Percentiles rank a stretch among this genome's conserved stretches.
phyloP scores from a whole-genome alignment of 2,329 filamentous ascomycete species.

The Arthrobotrys megalospora region DNA sequence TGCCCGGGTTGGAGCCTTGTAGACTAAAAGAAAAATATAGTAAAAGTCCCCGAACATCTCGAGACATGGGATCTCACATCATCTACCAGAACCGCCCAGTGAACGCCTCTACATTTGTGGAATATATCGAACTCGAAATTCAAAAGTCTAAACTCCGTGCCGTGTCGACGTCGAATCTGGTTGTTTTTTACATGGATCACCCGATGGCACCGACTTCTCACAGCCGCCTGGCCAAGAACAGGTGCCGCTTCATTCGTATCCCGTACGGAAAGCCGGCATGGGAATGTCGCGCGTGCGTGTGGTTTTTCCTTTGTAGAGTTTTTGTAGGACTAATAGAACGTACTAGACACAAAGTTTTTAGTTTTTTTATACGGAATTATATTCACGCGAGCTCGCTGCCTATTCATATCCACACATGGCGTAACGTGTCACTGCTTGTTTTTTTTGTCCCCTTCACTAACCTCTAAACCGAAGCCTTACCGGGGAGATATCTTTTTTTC shows the following conservation, averaged over 20 bases:
- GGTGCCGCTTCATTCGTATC: background rate
- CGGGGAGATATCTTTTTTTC: background rate
- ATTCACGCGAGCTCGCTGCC: slow-evolving; percentile 14
- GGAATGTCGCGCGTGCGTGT: background rate
- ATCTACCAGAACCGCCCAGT: background rate
- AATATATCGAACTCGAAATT: background rate
- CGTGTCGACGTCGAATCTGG: slow-evolving; percentile 6
- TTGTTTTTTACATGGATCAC: background rate
- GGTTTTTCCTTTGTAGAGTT: background rate
- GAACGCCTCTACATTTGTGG: background rate
- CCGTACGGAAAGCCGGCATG: background rate
- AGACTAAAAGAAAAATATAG: background rate
- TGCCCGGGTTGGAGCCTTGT: background rate
- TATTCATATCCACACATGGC: slow-evolving; percentile 5
- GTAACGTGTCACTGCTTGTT: slow-evolving; percentile 5
- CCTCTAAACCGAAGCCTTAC: background rate
- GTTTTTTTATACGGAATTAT: background rate
- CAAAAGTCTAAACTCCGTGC: slow-evolving; percentile 6
- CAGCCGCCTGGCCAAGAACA: slow-evolving; percentile 11
- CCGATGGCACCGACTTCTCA: slow-evolving; percentile 2
- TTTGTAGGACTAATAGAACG: background rate
- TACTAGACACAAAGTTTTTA: slow-evolving; percentile 2
- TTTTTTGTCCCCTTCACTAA: too few relatives aligned
- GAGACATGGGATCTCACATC: background rate
- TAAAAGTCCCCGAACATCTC: slow-evolving; percentile 1